phyloP scores from a whole-genome alignment of 1,284 basidiomycete species.

The Wallemia mellicola region DNA sequence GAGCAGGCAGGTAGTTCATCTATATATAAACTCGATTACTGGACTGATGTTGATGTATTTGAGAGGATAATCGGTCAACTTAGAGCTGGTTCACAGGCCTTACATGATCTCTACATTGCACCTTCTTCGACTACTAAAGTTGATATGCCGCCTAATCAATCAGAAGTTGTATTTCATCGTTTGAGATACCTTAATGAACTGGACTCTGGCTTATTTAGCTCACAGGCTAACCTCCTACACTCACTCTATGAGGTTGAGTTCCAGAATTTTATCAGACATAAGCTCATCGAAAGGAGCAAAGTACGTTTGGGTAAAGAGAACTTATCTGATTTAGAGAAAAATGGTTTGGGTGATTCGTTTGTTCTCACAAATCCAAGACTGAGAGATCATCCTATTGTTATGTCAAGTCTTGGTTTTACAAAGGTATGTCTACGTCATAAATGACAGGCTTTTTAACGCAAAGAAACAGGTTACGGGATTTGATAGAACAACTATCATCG shows the following conservation, averaged over 20 bases:
- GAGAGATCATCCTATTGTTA: constrained; percentile 4
- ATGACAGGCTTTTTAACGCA: background rate
- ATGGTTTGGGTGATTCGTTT: constrained; percentile 3
- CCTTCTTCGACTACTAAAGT: background rate
- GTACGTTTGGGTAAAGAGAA: constrained; percentile 3
- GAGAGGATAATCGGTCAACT: background rate
- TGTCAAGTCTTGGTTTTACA: constrained; percentile 2
- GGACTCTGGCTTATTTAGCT: background rate
- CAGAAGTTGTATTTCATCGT: background rate
- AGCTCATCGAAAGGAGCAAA: constrained; percentile 5
- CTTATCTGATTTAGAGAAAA: background rate
- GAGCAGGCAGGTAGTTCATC: background rate
- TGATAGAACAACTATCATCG: constrained; percentile 3
- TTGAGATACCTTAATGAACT: background rate
- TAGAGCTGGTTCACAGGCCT: background rate
- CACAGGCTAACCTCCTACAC: constrained; percentile 3
- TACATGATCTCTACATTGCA: background rate
- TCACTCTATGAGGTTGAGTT: constrained; percentile 3
- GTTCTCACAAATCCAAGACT: constrained; percentile 4
- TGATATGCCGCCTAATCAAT: background rate
- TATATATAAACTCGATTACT: background rate
- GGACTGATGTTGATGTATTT: background rate
- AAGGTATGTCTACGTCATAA: background rate
- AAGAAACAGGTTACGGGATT: constrained; percentile 2
- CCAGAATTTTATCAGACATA: constrained; percentile 3